Conservation (phyloP, 495 filamentous ascomycete species). For the Penicillium flavigenum region DNA sequence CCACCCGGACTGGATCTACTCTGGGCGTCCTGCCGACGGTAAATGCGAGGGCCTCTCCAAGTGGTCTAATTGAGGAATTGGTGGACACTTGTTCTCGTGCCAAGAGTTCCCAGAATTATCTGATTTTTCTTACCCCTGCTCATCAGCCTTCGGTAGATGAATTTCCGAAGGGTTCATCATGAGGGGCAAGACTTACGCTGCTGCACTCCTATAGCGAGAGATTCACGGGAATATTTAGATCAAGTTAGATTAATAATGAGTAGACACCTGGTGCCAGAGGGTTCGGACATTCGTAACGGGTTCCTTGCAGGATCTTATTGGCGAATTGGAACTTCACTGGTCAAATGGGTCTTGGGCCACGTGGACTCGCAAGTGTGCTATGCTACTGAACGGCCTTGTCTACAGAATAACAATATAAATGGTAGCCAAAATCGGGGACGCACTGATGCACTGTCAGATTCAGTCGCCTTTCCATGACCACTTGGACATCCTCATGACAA, state of each 20-base stretch:
- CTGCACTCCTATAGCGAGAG: neutral
- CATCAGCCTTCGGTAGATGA: neutral
- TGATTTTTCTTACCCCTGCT: neutral
- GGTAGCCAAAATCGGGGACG: neutral
- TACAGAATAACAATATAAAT: neutral
- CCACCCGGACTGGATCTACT: slow-evolving; percentile 21
- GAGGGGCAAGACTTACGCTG: neutral
- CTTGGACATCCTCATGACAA: neutral
- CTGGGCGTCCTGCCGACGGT: slow-evolving; percentile 16
- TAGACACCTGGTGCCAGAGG: neutral
- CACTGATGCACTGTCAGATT: neutral
- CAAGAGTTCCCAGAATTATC: slow-evolving; percentile 12
- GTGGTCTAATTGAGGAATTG: slow-evolving; percentile 4
- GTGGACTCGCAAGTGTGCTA: neutral
- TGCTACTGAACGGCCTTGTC: neutral
- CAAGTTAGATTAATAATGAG: neutral
- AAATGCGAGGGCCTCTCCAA: slow-evolving; percentile 7
- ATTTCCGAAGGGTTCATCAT: neutral
- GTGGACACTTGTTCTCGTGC: slow-evolving; percentile 14
- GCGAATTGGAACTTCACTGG: neutral
- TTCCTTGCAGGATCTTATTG: slow-evolving; percentile 1
- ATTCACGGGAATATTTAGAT: neutral
- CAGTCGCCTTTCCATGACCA: neutral
- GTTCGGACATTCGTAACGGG: neutral
- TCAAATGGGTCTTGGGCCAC: neutral